Percentiles rank a stretch among this genome's conserved stretches.
Evolutionary conservation across 23 red algal species (phyloP).

Genomic region (Gracilaria gracilis): DNA sequence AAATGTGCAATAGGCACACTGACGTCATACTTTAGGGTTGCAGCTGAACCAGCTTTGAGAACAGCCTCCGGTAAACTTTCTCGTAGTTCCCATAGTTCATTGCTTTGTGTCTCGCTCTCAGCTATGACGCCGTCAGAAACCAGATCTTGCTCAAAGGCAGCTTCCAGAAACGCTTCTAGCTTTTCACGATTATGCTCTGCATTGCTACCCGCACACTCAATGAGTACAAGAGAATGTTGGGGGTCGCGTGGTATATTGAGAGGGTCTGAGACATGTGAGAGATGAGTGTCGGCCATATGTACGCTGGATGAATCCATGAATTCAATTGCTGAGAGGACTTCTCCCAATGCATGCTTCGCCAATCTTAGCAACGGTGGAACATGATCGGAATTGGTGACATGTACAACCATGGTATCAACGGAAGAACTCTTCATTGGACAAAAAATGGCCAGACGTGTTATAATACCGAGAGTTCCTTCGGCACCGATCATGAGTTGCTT

Average conservation of each 20-base stretch:
- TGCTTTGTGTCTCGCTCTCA: constrained; percentile 80
- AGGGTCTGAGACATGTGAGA: constrained; percentile 78
- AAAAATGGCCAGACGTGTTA: constrained; percentile 87
- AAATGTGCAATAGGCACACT: constrained; percentile 84
- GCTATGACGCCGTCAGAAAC: constrained; percentile 85
- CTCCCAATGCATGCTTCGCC: constrained; percentile 74
- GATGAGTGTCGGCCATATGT: constrained; percentile 59
- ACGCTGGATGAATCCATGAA: constrained; percentile 92
- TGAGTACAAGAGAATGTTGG: constrained; percentile 81
- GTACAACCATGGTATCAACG: constrained; percentile 74
- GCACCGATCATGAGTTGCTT: constrained; percentile 93
- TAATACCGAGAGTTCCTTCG: constrained; percentile 97
- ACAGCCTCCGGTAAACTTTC: constrained; percentile 94
- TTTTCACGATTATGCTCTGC: constrained; percentile 77
- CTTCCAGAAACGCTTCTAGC: constrained; percentile 85
- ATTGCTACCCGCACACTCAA: constrained; percentile 82
- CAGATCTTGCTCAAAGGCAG: constrained; percentile 61
- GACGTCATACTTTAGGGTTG: constrained; percentile 94
- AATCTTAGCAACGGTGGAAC: constrained; percentile 59
- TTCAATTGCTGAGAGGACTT: constrained; percentile 94
- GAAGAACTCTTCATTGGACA: constrained; percentile 70
- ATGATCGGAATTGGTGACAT: constrained; percentile 64
- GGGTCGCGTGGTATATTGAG: constrained; percentile 29
- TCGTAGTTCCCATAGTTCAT: constrained; percentile 85
- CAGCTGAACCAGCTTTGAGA: constrained; percentile 70